Evolutionary conservation across 2,329 filamentous ascomycete species (phyloP).

Genomic region (Fonsecaea pugnacius): DNA sequence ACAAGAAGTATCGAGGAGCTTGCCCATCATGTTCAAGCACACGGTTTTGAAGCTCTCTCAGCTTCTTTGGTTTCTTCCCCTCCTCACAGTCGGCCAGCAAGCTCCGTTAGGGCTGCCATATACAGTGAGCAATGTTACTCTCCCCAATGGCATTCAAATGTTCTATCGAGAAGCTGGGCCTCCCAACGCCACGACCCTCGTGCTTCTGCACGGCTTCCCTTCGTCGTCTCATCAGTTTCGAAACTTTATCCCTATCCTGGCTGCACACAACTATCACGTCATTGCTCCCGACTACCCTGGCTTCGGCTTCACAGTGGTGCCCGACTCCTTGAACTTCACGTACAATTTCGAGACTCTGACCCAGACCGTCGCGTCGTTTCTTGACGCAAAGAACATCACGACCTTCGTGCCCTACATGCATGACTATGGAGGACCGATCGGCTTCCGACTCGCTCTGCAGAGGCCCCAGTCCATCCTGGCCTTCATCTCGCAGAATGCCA

Average conservation of each 20-base stretch:
- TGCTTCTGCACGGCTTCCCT: constrained; percentile 54
- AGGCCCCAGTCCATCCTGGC: constrained; percentile 54
- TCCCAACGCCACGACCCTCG: constrained; percentile 41
- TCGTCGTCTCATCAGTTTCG: constrained; percentile 53
- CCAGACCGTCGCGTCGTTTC: constrained; percentile 53
- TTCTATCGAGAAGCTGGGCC: constrained; percentile 17
- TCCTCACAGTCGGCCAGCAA: constrained; percentile 5
- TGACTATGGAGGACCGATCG: constrained; percentile 64
- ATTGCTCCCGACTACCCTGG: constrained; percentile 64
- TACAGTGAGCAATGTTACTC: constrained; percentile 14
- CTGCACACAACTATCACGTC: constrained; percentile 46
- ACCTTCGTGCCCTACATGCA: constrained; percentile 63
- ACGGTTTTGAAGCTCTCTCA: neutral
- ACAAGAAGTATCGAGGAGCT: neutral
- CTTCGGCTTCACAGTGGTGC: constrained; percentile 61
- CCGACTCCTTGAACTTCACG: constrained; percentile 47
- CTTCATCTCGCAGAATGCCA: constrained; percentile 65
- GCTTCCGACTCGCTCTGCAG: constrained; percentile 57
- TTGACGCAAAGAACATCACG: constrained; percentile 51
- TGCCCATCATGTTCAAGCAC: constrained; percentile 1
- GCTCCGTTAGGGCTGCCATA: neutral
- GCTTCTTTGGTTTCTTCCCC: neutral
- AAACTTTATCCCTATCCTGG: constrained; percentile 52
- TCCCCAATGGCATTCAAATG: constrained; percentile 9
- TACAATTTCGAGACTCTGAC: constrained; percentile 61